Evolutionary conservation across 2,329 filamentous ascomycete species (phyloP).

Genomic region (Microascus cirrosus): DNA sequence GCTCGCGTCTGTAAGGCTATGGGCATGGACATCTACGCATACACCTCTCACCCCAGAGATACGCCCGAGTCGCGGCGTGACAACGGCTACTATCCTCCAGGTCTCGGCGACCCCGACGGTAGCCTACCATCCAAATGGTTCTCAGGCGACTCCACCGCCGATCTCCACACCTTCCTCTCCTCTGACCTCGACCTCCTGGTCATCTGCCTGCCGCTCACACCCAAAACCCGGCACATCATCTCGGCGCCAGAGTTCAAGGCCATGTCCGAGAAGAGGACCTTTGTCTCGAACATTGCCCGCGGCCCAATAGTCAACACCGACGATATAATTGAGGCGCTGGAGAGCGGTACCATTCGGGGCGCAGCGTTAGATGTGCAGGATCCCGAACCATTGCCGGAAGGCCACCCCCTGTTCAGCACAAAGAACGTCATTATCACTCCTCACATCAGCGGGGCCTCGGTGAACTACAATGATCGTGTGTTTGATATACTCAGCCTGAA

Average conservation of each 20-base stretch:
- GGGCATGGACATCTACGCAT: slow-evolving; percentile 64
- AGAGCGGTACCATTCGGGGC: slow-evolving; percentile 34
- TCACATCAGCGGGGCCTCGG: slow-evolving; percentile 32
- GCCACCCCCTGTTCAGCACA: slow-evolving; percentile 58
- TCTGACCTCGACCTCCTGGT: slow-evolving; percentile 41
- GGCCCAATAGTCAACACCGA: slow-evolving; percentile 38
- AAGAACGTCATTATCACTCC: slow-evolving; percentile 56
- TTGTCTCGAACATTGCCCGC: slow-evolving; percentile 61
- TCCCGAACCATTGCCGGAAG: slow-evolving; percentile 61
- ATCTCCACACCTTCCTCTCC: slow-evolving; percentile 37
- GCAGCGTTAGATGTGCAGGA: slow-evolving; percentile 72
- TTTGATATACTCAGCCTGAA: slow-evolving; percentile 31
- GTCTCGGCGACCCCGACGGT: slow-evolving; percentile 46
- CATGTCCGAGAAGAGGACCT: slow-evolving; percentile 36
- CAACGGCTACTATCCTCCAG: slow-evolving; percentile 54
- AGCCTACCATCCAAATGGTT: slow-evolving; percentile 39
- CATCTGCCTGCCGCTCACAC: slow-evolving; percentile 38
- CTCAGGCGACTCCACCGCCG: slow-evolving; percentile 27
- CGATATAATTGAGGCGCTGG: slow-evolving; percentile 51
- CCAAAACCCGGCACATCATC: slow-evolving; percentile 37
- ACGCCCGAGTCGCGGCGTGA: slow-evolving; percentile 57
- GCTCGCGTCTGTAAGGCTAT: slow-evolving; percentile 49
- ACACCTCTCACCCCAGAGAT: slow-evolving; percentile 57
- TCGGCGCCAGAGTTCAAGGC: slow-evolving; percentile 35
- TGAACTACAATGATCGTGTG: slow-evolving; percentile 25